Evolutionary conservation across 192 early-diverging fungal species (phyloP).

Genomic region (Funneliformis geosporum): DNA sequence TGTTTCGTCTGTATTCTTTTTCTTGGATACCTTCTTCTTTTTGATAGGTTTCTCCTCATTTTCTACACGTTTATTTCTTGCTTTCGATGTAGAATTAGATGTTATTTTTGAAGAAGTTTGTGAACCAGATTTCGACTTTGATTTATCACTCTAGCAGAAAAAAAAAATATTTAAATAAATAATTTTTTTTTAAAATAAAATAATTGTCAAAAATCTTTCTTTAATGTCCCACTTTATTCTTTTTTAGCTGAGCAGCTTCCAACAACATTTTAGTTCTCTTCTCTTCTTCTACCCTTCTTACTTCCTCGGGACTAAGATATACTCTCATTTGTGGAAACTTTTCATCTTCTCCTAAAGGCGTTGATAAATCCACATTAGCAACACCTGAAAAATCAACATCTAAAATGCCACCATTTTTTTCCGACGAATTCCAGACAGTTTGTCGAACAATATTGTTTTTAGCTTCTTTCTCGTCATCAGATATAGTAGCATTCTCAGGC

Average conservation of each 20-base stretch:
- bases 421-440: neutral
- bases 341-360: constrained; percentile 56
- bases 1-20: constrained; percentile 27
- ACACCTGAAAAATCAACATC: constrained; percentile 46
- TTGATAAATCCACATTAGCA: constrained; percentile 52
- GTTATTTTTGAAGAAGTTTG: neutral
- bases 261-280: neutral
- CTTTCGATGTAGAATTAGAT: neutral
- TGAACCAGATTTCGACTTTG: neutral
- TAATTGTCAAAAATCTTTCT: no score
- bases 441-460: neutral
- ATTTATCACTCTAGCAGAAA: neutral
- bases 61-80: neutral
- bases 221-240: neutral
- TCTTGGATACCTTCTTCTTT: constrained; percentile 12
- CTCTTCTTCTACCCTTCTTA: constrained; percentile 51
- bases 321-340: constrained; percentile 53
- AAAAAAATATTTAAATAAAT: neutral
- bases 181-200: neutral
- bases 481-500: constrained; percentile 57
- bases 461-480: constrained; percentile 48
- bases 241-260: neutral
- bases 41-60: neutral
- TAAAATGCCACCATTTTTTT: constrained; percentile 39
- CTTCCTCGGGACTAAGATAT: constrained; percentile 58